Evolutionary conservation across 768 basidiomycete species (phyloP).

Genomic region (Psilocybe cyanescens): DNA sequence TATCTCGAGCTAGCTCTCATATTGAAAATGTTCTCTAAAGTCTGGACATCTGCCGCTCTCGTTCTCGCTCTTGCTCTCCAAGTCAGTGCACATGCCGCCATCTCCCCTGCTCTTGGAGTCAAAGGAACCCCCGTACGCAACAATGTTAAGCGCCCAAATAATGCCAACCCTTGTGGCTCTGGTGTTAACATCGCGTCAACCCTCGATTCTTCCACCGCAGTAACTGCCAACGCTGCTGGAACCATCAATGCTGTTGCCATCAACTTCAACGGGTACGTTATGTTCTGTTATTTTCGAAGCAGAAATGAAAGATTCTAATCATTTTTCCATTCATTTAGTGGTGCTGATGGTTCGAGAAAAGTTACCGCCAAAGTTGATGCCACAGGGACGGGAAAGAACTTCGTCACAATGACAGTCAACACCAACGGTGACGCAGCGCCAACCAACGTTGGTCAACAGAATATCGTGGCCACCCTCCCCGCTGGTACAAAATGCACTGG

Average conservation of each 20-base stretch:
- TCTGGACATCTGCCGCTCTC: slow-evolving; percentile 32
- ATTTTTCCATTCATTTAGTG: slow-evolving; percentile 18
- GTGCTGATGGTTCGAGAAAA: slow-evolving; percentile 49
- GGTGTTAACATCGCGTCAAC: slow-evolving; percentile 40
- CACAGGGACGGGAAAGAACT: slow-evolving; percentile 43
- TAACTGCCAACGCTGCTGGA: slow-evolving; percentile 43
- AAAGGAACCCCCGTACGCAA: slow-evolving; percentile 30
- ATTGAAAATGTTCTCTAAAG: slow-evolving; percentile 31
- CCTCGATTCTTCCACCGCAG: slow-evolving; percentile 41
- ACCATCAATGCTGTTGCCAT: slow-evolving; percentile 41
- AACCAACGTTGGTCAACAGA: slow-evolving; percentile 35
- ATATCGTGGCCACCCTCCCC: slow-evolving; percentile 48
- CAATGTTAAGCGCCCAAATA: slow-evolving; percentile 38
- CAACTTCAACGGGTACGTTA: slow-evolving; percentile 50
- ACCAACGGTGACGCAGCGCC: slow-evolving; percentile 52
- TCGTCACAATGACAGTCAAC: slow-evolving; percentile 39
- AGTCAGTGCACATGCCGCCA: slow-evolving; percentile 42
- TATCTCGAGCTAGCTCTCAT: slow-evolving; percentile 17
- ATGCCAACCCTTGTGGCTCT: slow-evolving; percentile 41
- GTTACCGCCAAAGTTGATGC: slow-evolving; percentile 50
- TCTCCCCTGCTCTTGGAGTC: slow-evolving; percentile 47
- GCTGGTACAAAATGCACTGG: slow-evolving; percentile 54
- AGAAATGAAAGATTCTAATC: not conserved
- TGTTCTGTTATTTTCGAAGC: not conserved
- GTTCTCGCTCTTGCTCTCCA: slow-evolving; percentile 38